Base-by-base conservation (phyloP, 1,139 yeast genomes). In the Taiozyma onychis region DNA sequence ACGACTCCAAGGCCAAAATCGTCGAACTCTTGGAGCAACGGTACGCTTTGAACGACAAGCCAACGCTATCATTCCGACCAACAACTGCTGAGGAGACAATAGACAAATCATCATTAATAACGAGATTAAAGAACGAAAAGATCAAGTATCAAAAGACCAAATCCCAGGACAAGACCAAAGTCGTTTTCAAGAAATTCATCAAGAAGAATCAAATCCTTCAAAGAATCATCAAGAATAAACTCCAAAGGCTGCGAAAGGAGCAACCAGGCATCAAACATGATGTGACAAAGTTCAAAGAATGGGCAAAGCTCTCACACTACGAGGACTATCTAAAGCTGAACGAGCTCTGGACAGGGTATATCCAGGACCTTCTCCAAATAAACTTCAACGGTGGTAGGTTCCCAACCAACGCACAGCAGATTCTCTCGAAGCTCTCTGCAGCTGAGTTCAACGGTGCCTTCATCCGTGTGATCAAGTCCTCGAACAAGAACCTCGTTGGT, bases 381-480 rank as follows among this genome's bases (percentile, higher is more conserved):
- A 48, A 24, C 7, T 24, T 7, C 6, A 24, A 53, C 5, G 47
- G 34, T 7, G 26, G 32, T 3, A 46, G 45, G 3, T 49, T 34
- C 41, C 41, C 43, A 1, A 43, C 60, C 16, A 49, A 71, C 10
- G 27, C 43, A 14, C 68, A 68, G 28, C 66, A 66, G 39, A 56
- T 77, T 0, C 66, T 85, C 24, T 72, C 81, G 5, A 84, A 85
- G 60, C 68, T 91, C 37, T 77, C 93, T 0, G 76, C 85, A 55
- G 93, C 96, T 1, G 99, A 93, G 62, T 88, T 78, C 66, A 87
- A 86, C 58, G 98, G 99, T 3, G 81, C 96, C 21, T 65, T 71
- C 43, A 54, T 91, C 24, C 73, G 75, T 16, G 93, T 91, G 0
- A 61, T 74, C 1, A 77, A 80, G 44, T 76, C 90, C 13, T 68